phyloP scores from a whole-genome alignment of 352 stramenopile species.

The Pilasporangium apinafurcum region DNA sequence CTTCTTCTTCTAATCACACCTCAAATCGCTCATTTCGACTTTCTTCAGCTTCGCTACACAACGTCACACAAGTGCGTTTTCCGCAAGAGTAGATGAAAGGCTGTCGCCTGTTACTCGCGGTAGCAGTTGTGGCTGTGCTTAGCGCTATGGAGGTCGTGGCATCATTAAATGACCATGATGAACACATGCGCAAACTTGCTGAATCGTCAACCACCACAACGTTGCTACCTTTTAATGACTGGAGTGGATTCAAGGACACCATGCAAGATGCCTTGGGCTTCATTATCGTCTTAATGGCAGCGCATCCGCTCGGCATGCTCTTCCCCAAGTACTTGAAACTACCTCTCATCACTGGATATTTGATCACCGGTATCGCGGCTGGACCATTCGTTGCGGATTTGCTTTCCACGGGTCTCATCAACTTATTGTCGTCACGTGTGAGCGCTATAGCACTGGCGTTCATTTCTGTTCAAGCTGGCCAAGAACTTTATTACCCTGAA shows the following conservation, averaged over 20 bases:
- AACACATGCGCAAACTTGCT: no score
- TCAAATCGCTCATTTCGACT: no score
- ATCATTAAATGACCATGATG: no score
- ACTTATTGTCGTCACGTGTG: slow-evolving; percentile 44
- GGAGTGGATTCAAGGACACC: slow-evolving; percentile 38
- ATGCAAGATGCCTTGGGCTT: slow-evolving; percentile 40
- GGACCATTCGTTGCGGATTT: slow-evolving; percentile 51
- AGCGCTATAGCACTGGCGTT: slow-evolving; percentile 71
- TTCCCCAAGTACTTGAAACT: slow-evolving; percentile 53
- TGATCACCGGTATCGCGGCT: slow-evolving; percentile 48
- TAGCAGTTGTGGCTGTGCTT: no score
- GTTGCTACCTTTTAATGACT: no score
- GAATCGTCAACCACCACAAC: no score
- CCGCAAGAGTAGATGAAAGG: no score
- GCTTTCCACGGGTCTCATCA: slow-evolving; percentile 23
- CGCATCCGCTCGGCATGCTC: slow-evolving; percentile 50
- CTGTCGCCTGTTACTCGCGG: no score
- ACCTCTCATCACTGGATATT: slow-evolving; percentile 61
- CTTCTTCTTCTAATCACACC: no score
- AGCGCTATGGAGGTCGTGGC: no score
- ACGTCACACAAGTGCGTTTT: no score
- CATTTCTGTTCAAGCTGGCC: slow-evolving; percentile 68
- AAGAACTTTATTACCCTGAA: slow-evolving; percentile 69
- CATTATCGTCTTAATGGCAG: slow-evolving; percentile 47
- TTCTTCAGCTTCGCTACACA: no score